Base-by-base conservation (phyloP, 371 early-diverging fungal species). In the Haplosporangium sp. region DNA sequence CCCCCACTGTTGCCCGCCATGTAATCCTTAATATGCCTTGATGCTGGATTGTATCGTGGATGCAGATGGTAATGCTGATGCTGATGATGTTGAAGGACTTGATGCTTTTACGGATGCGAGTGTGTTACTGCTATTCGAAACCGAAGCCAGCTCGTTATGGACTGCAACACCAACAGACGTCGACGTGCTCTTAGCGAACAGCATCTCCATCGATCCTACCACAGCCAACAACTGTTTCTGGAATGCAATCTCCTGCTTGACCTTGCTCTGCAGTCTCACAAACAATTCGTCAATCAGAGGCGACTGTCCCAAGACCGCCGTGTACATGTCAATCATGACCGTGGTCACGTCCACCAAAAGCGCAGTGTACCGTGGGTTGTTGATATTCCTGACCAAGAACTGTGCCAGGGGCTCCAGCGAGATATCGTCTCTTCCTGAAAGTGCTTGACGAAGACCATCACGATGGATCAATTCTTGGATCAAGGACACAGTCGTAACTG, bases 391-490 rank as follows among this genome's bases (percentile, higher is more conserved):
- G 52, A 90, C 80, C 43, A 97, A 72, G 74, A 97, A 98, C 48
- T 87, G 86, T 43, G 95, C 83, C 50, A 97, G 70, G 7, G 95
- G 95, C 68, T 92, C 92, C 59, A 98, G 81, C 10, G 92, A 85
- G 42, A 89, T 86, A 67, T 97, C 98, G 81, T 96, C 95, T 41
- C 97, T 86, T 69, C 95, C 95, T 20, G 92, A 85, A 61, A 98
- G 85, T 1, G 98, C 96, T 11, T 81, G 72, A 52, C 81, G 85
- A 12, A 98, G 83, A 16, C 90, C 96, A 62, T 93, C 94, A 62
- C 96, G 91, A 64, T 93, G 93, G 42, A 95, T 85, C 42, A 98
- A 85, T 82, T 98, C 98, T 73, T 96, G 94, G 55, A 97, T 79
- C 67, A 97, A 74, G 51, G 93, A 86, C 38, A 92, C 88, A 1